phyloP scores from a whole-genome alignment of 2,329 filamentous ascomycete genomes.

The Talaromyces verruculosus region DNA sequence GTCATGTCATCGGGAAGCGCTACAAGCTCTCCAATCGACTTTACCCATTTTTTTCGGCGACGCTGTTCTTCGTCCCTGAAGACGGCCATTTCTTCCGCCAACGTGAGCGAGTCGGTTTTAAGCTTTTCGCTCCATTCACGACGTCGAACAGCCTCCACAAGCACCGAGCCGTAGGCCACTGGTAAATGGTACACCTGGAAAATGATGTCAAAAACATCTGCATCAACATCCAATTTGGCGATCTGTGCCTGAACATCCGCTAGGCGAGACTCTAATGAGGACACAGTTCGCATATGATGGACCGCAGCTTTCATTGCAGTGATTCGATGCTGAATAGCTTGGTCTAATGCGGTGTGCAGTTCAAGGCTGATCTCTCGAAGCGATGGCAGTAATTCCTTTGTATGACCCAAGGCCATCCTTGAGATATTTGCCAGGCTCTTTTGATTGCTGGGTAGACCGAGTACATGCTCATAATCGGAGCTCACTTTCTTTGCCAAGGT shows the following conservation, averaged over 20 bases:
- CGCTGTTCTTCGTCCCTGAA: slow-evolving; percentile 93
- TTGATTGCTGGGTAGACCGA: slow-evolving; percentile 66
- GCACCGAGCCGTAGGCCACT: slow-evolving; percentile 82
- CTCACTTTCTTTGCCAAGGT: slow-evolving; percentile 82
- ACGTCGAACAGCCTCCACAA: slow-evolving; percentile 80
- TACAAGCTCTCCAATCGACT: slow-evolving; percentile 74
- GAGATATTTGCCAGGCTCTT: slow-evolving; percentile 63
- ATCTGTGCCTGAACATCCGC: slow-evolving; percentile 71
- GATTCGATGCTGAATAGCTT: slow-evolving; percentile 65
- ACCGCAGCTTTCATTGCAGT: slow-evolving; percentile 64
- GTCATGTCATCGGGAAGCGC: slow-evolving; percentile 66
- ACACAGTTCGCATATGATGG: slow-evolving; percentile 77
- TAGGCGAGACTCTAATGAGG: slow-evolving; percentile 73
- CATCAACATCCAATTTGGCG: slow-evolving; percentile 69
- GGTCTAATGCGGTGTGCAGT: slow-evolving; percentile 50
- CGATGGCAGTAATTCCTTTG: slow-evolving; percentile 62
- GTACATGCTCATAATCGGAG: slow-evolving; percentile 77
- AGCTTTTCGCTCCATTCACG: slow-evolving; percentile 92
- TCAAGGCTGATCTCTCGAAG: slow-evolving; percentile 59
- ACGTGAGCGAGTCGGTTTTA: slow-evolving; percentile 76
- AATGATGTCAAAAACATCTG: slow-evolving; percentile 77
- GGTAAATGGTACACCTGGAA: slow-evolving; percentile 79
- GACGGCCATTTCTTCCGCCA: slow-evolving; percentile 89
- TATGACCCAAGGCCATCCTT: slow-evolving; percentile 64
- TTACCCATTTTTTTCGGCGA: slow-evolving; percentile 85